Conservation (phyloP, 352 stramenopile species). For the Phytophthora pisi region DNA sequence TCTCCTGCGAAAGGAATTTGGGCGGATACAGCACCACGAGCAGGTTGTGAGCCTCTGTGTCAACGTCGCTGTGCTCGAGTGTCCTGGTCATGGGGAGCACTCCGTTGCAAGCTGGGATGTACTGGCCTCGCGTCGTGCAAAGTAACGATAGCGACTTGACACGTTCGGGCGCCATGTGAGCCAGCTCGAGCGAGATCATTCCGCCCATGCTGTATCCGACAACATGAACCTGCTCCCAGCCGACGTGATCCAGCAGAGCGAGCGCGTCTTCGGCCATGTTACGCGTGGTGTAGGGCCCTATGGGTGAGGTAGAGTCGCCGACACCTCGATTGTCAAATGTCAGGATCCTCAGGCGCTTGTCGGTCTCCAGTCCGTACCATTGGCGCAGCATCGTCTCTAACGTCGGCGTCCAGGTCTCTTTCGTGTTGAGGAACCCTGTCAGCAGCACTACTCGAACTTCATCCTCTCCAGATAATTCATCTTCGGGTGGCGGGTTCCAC, state of each 20-base stretch:
- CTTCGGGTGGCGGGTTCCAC: constrained; percentile 5
- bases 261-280: constrained; percentile 51
- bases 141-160: constrained; percentile 50
- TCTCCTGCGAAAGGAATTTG: constrained; percentile 37
- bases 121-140: constrained; percentile 46
- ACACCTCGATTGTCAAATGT: constrained; percentile 57
- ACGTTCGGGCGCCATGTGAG: constrained; percentile 32
- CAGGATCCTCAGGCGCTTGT: constrained; percentile 35
- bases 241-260: constrained; percentile 47
- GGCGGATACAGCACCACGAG: constrained; percentile 40
- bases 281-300: constrained; percentile 45
- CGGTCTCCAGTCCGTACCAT: constrained; percentile 21
- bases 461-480: neutral
- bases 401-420: constrained; percentile 47
- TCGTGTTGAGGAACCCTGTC: constrained; percentile 51
- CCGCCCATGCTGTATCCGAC: constrained; percentile 56
- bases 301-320: constrained; percentile 42
- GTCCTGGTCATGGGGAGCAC: constrained; percentile 38
- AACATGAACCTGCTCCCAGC: constrained; percentile 44
- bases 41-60: constrained; percentile 41
- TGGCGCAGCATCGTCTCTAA: constrained; percentile 44
- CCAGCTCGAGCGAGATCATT: constrained; percentile 57
- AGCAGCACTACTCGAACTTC: constrained; percentile 43
- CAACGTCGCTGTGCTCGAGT: constrained; percentile 27
- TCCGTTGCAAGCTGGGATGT: constrained; percentile 36